Evolutionary conservation across 2,329 filamentous ascomycete species (phyloP), one percentile per base, ranked within the genome.

Genomic region (Curvularia eragrostidis): DNA sequence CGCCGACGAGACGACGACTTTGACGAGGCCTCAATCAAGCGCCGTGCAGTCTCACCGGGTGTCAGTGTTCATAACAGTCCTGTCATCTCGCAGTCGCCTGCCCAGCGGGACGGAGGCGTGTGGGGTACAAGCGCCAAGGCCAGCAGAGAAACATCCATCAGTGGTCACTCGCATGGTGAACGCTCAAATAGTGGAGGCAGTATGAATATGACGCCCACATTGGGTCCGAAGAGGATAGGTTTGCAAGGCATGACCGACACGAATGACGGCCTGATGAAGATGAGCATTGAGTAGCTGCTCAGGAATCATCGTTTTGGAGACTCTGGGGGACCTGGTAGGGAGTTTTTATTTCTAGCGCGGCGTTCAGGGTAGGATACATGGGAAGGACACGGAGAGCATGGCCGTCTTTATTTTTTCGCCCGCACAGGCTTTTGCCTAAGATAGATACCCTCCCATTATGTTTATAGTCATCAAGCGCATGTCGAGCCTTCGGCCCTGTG

Each of bases 161-260:
- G 83, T 58, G 78, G 83, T 72, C 78, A 82, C 71, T 84, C 85
- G 39, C 79, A 73, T 62, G 70, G 77, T 24, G 79, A 85, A 64
- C 77, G 82, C 56, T 75, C 79, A 52, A 79, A 79, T 64, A 81
- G 80, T 52, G 75, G 77, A 38, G 79, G 81, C 7, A 84, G 83
- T 55, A 82, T 84, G 59, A 72, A 63, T 56, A 71, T 77, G 67
- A 77, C 75, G 3, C 77, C 77, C 2, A 73, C 70, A 1, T 36
- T 66, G 80, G 82, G 65, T 68, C 80, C 49, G 80, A 83, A 66
- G 85, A 71, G 74, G 52, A 65, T 77, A 83, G 74, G 66, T 61
- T 76, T 96, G 66, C 93, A 97, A 77, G 92, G 93, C 1, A 97
- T 98, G 93, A 90, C 87, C 18, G 94, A 97, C 77, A 94, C 94